Evolutionary conservation across 2,329 filamentous ascomycete genomes (phyloP).

Genomic region (Colletotrichum sp.): DNA sequence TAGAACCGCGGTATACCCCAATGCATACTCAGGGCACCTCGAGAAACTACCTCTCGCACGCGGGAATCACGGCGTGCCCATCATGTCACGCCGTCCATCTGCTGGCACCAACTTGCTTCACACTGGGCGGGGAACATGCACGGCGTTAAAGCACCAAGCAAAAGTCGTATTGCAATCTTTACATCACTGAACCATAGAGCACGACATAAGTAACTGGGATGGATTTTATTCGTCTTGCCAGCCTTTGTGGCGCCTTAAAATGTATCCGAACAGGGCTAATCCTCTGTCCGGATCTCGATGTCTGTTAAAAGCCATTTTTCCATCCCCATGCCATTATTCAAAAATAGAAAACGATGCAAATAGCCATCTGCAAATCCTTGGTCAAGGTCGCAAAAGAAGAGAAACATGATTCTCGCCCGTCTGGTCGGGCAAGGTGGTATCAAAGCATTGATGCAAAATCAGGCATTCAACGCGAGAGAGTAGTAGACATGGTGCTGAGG

Average conservation of each 20-base stretch:
- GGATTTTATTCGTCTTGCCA: not conserved
- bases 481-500: not conserved
- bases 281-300: not conserved
- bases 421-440: conserved; percentile 15
- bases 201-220: not conserved
- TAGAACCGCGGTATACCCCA: not conserved
- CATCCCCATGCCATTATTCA: conserved; percentile 2
- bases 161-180: not conserved
- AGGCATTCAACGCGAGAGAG: not conserved
- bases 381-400: not conserved
- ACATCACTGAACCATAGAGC: not conserved
- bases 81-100: not conserved
- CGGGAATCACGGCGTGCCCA: not conserved
- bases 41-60: not conserved
- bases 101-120: not conserved
- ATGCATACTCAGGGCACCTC: not conserved
- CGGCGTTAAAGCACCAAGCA: not conserved
- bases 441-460: conserved; percentile 5
- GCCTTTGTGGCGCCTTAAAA: not conserved
- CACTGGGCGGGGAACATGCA: not conserved
- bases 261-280: not conserved
- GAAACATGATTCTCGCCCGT: conserved; percentile 10
- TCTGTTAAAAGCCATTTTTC: not conserved
- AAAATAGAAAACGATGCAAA: not conserved
- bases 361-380: not conserved